Conservation (phyloP, 306 rosid genomes). For the Quercus berberidifolia region DNA sequence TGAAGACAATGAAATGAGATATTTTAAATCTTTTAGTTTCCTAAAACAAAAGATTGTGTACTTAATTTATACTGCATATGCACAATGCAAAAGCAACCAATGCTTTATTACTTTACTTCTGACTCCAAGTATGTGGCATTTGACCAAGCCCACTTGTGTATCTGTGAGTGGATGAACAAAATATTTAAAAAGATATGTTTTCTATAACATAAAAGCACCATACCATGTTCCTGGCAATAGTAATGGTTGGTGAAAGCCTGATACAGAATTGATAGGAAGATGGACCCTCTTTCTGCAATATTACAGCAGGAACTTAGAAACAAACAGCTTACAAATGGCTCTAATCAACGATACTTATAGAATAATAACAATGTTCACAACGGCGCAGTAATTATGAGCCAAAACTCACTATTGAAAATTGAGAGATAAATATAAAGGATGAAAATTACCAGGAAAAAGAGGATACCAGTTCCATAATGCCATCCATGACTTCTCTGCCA, state of each 20-base stretch:
- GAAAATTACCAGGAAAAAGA: conserved; percentile 52
- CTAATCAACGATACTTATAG: neutral
- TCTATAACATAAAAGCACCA: conserved; percentile 14
- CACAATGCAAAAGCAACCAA: neutral
- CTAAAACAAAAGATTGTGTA: neutral
- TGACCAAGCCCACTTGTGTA: neutral
- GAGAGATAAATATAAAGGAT: conserved; percentile 25
- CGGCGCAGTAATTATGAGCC: neutral
- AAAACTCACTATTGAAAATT: conserved; percentile 10
- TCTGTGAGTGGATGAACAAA: conserved; percentile 5
- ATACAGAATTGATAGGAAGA: conserved; percentile 74
- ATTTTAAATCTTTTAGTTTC: neutral
- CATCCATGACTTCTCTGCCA: conserved; percentile 40
- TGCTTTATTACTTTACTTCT: neutral
- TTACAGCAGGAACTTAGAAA: conserved; percentile 22
- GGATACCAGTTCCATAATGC: conserved; percentile 80
- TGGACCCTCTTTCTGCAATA: conserved; percentile 61
- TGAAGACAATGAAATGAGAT: neutral
- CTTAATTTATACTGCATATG: neutral
- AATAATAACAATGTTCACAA: conserved; percentile 1
- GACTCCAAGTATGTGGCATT: conserved; percentile 1
- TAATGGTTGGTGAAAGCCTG: conserved; percentile 60
- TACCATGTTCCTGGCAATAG: conserved; percentile 79
- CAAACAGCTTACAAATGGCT: conserved; percentile 12
- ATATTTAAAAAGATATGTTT: neutral